Conservation (phyloP, 768 basidiomycete genomes). For the Lentinus brumalis region DNA sequence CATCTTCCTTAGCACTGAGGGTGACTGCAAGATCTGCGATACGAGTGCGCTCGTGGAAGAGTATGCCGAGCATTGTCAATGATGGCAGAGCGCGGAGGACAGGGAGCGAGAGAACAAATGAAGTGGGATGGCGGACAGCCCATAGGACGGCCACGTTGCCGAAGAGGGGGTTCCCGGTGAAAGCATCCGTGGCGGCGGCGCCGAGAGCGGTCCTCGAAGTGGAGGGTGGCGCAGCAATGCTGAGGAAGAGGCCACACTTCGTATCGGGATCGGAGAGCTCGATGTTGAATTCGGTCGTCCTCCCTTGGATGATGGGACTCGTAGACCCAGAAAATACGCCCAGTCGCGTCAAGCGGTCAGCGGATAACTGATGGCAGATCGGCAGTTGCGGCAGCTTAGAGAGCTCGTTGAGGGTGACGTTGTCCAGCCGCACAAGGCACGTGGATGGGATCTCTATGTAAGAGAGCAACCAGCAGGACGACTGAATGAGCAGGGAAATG, state of each 20-base stretch:
- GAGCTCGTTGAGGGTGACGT: not conserved
- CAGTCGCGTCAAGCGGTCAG: not conserved
- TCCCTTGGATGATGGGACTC: not conserved
- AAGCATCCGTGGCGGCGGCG: not conserved
- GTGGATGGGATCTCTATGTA: not conserved
- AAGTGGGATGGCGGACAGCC: not conserved
- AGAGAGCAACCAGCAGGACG: not conserved
- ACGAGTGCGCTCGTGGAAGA: not conserved
- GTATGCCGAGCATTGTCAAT: not conserved
- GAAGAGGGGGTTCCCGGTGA: slow-evolving; percentile 2
- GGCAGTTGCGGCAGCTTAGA: not conserved
- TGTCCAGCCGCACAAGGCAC: not conserved
- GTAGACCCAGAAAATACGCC: not conserved
- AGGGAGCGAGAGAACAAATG: not conserved
- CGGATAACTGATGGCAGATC: not conserved
- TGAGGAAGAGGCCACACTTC: slow-evolving; percentile 1
- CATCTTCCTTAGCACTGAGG: not conserved
- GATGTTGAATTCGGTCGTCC: not conserved
- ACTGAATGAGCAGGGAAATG: not conserved
- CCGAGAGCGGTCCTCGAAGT: not conserved
- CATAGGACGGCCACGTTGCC: not conserved
- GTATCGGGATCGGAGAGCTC: not conserved
- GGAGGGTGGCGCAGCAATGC: not conserved
- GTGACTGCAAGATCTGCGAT: not conserved
- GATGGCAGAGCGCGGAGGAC: not conserved